These are phyloP conservation scores for Emergomyces africanus DNA, from an alignment of 2,329 filamentous ascomycete species.

Conservation along the genomic window DNA sequence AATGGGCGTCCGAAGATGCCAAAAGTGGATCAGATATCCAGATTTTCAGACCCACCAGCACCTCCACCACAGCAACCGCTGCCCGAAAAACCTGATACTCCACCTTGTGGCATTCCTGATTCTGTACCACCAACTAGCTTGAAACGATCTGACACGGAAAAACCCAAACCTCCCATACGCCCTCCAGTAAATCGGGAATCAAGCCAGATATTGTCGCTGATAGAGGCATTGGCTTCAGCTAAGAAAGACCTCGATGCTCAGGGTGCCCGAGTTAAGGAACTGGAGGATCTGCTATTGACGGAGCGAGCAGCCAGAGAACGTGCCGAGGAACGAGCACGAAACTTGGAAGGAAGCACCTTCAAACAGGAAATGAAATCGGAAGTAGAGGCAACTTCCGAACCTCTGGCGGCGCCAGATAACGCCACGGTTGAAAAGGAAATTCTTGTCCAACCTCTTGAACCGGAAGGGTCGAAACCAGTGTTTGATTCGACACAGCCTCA, in stretches of 20 bases:
- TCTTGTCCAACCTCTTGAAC: conserved; percentile 7
- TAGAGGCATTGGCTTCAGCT: conserved; percentile 69
- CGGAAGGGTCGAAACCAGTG: conserved; percentile 11
- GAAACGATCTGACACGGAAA: conserved; percentile 64
- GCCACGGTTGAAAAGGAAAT: conserved; percentile 5
- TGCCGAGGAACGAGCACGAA: conserved; percentile 69
- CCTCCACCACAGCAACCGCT: conserved; percentile 87
- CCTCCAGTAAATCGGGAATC: conserved; percentile 42
- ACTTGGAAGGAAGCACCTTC: conserved; percentile 49
- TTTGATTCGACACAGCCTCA: conserved; percentile 24
- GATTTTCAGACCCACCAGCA: conserved; percentile 86
- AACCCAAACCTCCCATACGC: conserved; percentile 40
- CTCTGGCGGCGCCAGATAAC: conserved; percentile 17
- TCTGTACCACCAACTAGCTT: conserved; percentile 42
- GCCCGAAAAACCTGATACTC: conserved; percentile 76
- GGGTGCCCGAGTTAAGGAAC: conserved; percentile 60
- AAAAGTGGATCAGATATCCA: conserved; percentile 62
- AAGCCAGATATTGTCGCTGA: conserved; percentile 70
- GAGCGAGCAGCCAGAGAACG: conserved; percentile 71
- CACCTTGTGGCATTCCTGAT: conserved; percentile 33
- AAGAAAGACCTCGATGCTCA: conserved; percentile 84
- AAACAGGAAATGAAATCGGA: conserved; percentile 27
- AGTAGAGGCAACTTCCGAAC: conserved; percentile 38
- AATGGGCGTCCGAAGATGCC: conserved; percentile 34
- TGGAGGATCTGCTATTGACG: conserved; percentile 64